Evolutionary conservation across 2,329 filamentous ascomycete genomes (phyloP).

Genomic region (Pyricularia grisea): DNA sequence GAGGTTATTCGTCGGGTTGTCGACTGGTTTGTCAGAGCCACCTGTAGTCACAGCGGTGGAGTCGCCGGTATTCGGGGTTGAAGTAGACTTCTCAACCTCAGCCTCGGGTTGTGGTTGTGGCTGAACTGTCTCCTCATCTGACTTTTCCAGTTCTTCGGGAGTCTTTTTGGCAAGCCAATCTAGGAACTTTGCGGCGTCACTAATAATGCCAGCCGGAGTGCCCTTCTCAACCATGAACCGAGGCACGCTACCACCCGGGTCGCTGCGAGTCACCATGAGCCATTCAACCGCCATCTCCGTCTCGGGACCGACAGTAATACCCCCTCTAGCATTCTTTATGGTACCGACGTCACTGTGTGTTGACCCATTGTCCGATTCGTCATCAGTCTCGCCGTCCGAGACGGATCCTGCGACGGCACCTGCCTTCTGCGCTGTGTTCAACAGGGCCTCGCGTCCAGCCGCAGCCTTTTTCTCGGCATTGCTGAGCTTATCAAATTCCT

Average conservation of each 20-base stretch:
- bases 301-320: conserved; percentile 16
- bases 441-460: conserved; percentile 27
- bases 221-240: conserved; percentile 87
- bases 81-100: conserved; percentile 16
- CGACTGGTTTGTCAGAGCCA: neutral
- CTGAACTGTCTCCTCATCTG: conserved; percentile 6
- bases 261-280: conserved; percentile 86
- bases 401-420: conserved; percentile 2
- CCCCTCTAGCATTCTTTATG: conserved; percentile 6
- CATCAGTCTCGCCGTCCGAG: conserved; percentile 17
- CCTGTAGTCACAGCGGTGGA: neutral
- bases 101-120: neutral
- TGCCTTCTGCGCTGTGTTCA: conserved; percentile 28
- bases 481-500: conserved; percentile 19
- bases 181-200: conserved; percentile 72
- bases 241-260: conserved; percentile 81
- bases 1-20: conserved; percentile 21
- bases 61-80: neutral
- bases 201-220: conserved; percentile 71
- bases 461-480: conserved; percentile 16
- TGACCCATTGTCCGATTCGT: conserved; percentile 15
- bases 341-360: conserved; percentile 4
- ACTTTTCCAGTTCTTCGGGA: conserved; percentile 22
- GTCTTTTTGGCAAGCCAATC: conserved; percentile 53
- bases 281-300: conserved; percentile 58